Evolutionary conservation across 2,329 filamentous ascomycete species (phyloP).

Genomic region (Esteya vermicola): DNA sequence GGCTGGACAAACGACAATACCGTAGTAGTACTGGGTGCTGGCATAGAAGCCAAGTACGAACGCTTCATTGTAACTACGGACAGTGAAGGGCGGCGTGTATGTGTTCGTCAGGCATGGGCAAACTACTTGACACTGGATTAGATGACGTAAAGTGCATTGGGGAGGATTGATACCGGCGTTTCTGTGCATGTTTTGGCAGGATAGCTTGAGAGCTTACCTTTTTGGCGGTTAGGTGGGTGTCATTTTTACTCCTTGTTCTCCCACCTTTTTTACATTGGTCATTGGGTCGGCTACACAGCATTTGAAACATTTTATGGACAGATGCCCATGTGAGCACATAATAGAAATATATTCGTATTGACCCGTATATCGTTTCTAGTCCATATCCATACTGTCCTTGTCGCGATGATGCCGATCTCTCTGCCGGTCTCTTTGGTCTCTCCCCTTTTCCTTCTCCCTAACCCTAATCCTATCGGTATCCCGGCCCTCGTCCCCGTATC

Average conservation of each 20-base stretch:
- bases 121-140: slow-evolving; percentile 40
- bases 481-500: background rate
- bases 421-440: background rate
- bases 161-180: no score
- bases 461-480: background rate
- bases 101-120: slow-evolving; percentile 69
- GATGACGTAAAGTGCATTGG: background rate
- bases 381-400: no score
- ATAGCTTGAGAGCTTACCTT: no score
- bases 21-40: slow-evolving; percentile 64
- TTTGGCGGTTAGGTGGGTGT: no score
- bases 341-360: no score
- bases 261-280: no score
- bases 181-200: no score
- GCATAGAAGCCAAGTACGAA: slow-evolving; percentile 74
- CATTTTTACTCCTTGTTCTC: no score
- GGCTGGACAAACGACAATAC: slow-evolving; percentile 70
- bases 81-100: slow-evolving; percentile 51
- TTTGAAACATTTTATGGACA: no score
- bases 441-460: background rate
- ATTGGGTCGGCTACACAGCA: no score
- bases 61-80: slow-evolving; percentile 61
- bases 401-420: background rate
- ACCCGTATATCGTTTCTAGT: no score
- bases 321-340: no score